A percentile compares a stretch with the other conserved stretches of the same genome.
Conservation (phyloP, 345 rosid species). For the Citrus hindsii region DNA sequence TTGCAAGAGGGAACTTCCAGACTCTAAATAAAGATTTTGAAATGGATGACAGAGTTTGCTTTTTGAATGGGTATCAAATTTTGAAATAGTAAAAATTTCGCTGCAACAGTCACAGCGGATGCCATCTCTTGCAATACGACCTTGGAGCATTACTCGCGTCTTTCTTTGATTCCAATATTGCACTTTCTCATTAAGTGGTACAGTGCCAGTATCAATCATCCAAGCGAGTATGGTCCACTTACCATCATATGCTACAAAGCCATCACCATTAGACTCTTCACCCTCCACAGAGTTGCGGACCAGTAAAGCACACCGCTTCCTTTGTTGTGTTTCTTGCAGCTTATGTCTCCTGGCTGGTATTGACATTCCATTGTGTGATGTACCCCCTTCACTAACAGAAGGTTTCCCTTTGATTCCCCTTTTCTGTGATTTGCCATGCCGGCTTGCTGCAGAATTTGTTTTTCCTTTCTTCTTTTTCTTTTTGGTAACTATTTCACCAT, state of each 20-base stretch:
- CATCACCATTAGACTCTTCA: conserved; percentile 37
- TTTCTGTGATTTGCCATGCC: conserved; percentile 15
- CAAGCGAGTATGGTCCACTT: conserved; percentile 76
- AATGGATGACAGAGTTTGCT: conserved; percentile 42
- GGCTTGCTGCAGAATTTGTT: conserved; percentile 13
- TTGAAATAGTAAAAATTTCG: conserved; percentile 41
- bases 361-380: conserved; percentile 16
- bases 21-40: conserved; percentile 59
- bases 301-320: conserved; percentile 57
- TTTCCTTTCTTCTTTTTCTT: conserved; percentile 25
- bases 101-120: conserved; percentile 76
- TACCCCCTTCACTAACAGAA: conserved; percentile 15
- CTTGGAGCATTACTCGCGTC: conserved; percentile 37
- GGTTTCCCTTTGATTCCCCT: conserved; percentile 25
- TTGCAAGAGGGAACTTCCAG: conserved; percentile 62
- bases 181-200: conserved; percentile 57
- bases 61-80: conserved; percentile 74
- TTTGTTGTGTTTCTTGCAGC: conserved; percentile 46
- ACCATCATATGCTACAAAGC: conserved; percentile 66
- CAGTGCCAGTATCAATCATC: conserved; percentile 74
- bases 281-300: conserved; percentile 62
- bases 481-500: conserved; percentile 31
- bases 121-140: conserved; percentile 60
- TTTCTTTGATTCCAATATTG: conserved; percentile 41
- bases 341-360: conserved; percentile 35